phyloP scores from a whole-genome alignment of 2,329 filamentous ascomycete species.

The Chaetomiaceae sp. region DNA sequence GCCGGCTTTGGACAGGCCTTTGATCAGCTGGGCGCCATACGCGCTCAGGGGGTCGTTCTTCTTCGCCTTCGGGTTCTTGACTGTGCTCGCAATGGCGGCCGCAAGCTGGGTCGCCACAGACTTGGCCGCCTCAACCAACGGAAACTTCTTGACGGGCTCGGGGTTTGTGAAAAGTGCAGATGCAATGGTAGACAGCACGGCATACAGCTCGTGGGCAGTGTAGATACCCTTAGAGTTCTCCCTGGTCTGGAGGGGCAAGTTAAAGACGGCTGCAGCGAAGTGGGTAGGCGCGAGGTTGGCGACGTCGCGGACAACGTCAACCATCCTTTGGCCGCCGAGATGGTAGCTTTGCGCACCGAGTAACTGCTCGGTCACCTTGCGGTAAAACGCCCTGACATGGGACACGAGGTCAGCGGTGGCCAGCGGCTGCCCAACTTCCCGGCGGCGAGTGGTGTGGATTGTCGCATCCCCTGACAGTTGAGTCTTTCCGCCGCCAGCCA shows the following conservation, averaged over 20 bases:
- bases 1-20: conserved; percentile 59
- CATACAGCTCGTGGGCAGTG: conserved; percentile 52
- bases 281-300: conserved; percentile 62
- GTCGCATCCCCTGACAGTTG: conserved; percentile 51
- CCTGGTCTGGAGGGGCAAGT: conserved; percentile 60
- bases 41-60: conserved; percentile 53
- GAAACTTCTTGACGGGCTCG: conserved; percentile 63
- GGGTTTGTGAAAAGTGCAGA: conserved; percentile 60
- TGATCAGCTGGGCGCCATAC: conserved; percentile 63
- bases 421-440: conserved; percentile 52
- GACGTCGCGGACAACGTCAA: conserved; percentile 67
- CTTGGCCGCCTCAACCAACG: conserved; percentile 53
- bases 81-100: conserved; percentile 56
- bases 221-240: conserved; percentile 56
- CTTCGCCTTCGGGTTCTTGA: conserved; percentile 51
- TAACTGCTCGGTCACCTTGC: conserved; percentile 55
- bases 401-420: conserved; percentile 58
- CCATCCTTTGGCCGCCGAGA: conserved; percentile 55
- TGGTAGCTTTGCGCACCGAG: conserved; percentile 61
- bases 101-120: conserved; percentile 56
- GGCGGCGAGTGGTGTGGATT: conserved; percentile 45
- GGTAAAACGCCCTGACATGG: conserved; percentile 63
- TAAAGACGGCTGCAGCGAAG: conserved; percentile 59
- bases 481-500: conserved; percentile 55
- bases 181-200: conserved; percentile 61